Percentiles rank a stretch among this genome's conserved stretches.
Evolutionary conservation across 2,329 filamentous ascomycete species (phyloP).

Genomic region (Exophiala bonariae): DNA sequence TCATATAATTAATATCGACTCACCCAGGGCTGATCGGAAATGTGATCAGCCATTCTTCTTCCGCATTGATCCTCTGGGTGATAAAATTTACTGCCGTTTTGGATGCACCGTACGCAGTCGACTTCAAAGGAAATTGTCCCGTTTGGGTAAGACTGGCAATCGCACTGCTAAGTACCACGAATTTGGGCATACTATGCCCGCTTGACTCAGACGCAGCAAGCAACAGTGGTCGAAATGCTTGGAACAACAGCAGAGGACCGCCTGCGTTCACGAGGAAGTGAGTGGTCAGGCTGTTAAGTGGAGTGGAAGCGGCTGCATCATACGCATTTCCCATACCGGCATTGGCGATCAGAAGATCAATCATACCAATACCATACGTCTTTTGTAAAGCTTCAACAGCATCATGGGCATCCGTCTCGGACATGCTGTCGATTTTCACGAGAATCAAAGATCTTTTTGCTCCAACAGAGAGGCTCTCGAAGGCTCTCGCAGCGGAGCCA

Average conservation of each 20-base stretch:
- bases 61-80: neutral
- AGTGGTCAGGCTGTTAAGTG: conserved; percentile 21
- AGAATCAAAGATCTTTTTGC: conserved; percentile 22
- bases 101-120: conserved; percentile 7
- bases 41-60: neutral
- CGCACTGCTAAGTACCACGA: conserved; percentile 25
- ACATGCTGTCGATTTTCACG: conserved; percentile 28
- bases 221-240: conserved; percentile 26
- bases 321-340: conserved; percentile 56
- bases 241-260: conserved; percentile 33
- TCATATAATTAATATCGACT: too few relatives aligned
- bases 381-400: conserved; percentile 35
- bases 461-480: conserved; percentile 4
- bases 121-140: neutral
- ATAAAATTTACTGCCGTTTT: conserved; percentile 10
- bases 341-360: conserved; percentile 57
- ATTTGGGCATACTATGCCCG: conserved; percentile 14
- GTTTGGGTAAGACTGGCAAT: conserved; percentile 18
- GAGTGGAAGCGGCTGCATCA: conserved; percentile 48
- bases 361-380: conserved; percentile 37
- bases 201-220: too few relatives aligned
- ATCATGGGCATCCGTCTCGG: conserved; percentile 33
- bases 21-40: too few relatives aligned
- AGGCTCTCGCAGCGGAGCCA: conserved; percentile 23
- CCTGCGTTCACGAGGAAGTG: conserved; percentile 35